These are phyloP conservation scores for Yamadazyma ubonensis DNA, from an alignment of 805 yeast genomes.

Conservation along the genomic window DNA sequence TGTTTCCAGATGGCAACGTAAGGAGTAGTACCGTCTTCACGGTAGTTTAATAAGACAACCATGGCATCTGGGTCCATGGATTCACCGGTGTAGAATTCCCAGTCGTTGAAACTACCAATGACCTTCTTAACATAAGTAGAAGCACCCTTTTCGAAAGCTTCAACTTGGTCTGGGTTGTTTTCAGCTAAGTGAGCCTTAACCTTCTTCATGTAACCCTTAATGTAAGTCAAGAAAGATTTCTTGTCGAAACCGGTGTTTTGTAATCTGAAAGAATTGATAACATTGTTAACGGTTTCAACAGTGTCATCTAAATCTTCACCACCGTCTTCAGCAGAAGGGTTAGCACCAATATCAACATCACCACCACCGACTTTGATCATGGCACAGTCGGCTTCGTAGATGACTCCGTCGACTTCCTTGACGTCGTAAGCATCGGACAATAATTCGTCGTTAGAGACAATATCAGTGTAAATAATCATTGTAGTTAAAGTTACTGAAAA, in stretches of 20 bases:
- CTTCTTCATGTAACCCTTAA: constrained; percentile 98
- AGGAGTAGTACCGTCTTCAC: constrained; percentile 99
- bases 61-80: constrained; percentile 99
- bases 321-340: constrained; percentile 98
- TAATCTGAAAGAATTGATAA: constrained; percentile 97
- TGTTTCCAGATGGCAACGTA: constrained; percentile 98
- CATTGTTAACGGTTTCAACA: constrained; percentile 92
- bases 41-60: constrained; percentile 97
- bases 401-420: constrained; percentile 82
- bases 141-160: constrained; percentile 96
- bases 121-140: constrained; percentile 94
- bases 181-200: constrained; percentile 91
- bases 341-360: constrained; percentile 98
- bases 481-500: constrained; percentile 12
- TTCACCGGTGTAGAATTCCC: constrained; percentile 99
- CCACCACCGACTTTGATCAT: constrained; percentile 88
- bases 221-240: constrained; percentile 94
- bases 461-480: constrained; percentile 57
- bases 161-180: constrained; percentile 81
- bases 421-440: constrained; percentile 96
- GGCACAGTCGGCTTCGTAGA: constrained; percentile 95
- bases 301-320: constrained; percentile 81
- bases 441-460: constrained; percentile 92
- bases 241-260: constrained; percentile 96
- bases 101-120: constrained; percentile 92